Percentiles rank a stretch among this genome's conserved stretches.
phyloP scores from a whole-genome alignment of 1,284 basidiomycete species.

The Leccinum huronense region DNA sequence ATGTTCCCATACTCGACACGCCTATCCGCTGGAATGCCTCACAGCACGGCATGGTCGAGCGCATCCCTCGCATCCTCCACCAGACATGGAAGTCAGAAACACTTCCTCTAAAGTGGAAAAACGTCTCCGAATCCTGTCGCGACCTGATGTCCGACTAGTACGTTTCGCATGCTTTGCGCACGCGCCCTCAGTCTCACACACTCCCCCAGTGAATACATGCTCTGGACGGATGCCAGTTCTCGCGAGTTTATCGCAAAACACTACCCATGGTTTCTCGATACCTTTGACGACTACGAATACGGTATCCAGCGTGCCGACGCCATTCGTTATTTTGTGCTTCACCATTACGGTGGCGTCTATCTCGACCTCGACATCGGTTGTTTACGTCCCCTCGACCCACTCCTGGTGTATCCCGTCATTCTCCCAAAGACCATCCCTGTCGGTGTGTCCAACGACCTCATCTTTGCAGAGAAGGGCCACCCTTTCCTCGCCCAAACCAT shows the following conservation, averaged over 20 bases:
- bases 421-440: conserved; percentile 95
- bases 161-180: conserved; percentile 38
- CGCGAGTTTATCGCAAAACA: conserved; percentile 86
- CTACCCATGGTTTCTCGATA: conserved; percentile 92
- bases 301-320: conserved; percentile 95
- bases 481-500: conserved; percentile 94
- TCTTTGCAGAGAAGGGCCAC: conserved; percentile 84
- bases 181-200: conserved; percentile 20
- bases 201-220: conserved; percentile 79
- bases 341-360: conserved; percentile 95
- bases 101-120: conserved; percentile 82
- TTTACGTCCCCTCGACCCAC: conserved; percentile 82
- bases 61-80: conserved; percentile 91
- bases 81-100: conserved; percentile 97
- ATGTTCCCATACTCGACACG: conserved; percentile 63
- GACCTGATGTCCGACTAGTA: conserved; percentile 96
- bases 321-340: conserved; percentile 97
- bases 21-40: conserved; percentile 58
- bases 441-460: conserved; percentile 96
- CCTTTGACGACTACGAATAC: conserved; percentile 91
- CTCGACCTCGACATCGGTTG: conserved; percentile 98
- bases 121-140: conserved; percentile 75
- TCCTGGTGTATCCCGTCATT: conserved; percentile 87
- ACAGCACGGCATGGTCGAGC: conserved; percentile 60
- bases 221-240: conserved; percentile 94